Evolutionary conservation across 768 basidiomycete species (phyloP), one percentile per base, ranked within the genome.

Genomic region (Kwoniella shandongensis): DNA sequence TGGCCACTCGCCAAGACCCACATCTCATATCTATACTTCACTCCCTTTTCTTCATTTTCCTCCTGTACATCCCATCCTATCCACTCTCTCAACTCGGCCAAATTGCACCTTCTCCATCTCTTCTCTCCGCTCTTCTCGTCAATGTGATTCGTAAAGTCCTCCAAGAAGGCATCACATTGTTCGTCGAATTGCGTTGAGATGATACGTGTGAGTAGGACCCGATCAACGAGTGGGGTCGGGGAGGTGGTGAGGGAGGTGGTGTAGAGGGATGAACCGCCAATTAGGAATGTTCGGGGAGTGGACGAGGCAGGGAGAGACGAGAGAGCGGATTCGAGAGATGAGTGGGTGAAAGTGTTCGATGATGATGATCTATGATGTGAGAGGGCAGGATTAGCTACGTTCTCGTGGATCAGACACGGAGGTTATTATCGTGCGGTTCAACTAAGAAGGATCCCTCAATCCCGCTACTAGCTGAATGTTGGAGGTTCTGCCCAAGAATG

Each of bases 21-120:
- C 91, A 99, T 91, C 80, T 99, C 89, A 77, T 86, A 96, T 79
- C 89, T 88, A 75, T 93, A 99, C 63, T 82, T 80, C 42, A 90
- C 80, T 10, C 86, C 89, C 52, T 88, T 87, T 77, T 96, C 91
- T 73, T 85, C 84, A 75, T 89, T 86, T 67, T 83, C 78, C 3
- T 89, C 91, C 60, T 81, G 79, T 12, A 93, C 88, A 11, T 86
- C 83, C 67, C 87, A 88, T 27, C 86, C 91, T 0, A 84, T 84
- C 91, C 91, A 98, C 10, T 79, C 80, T 60, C 81, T 73, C 73
- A 96, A 79, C 53, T 84, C 86, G 18, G 79, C 79, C 65, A 89
- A 85, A 15, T 81, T 77, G 29, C 84, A 81, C 66, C 77, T 79
- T 60, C 61, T 78, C 89, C 90, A 93, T 32, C 57, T 54, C 32